phyloP scores from a whole-genome alignment of 331 rosid species.

The Malus hybrid region DNA sequence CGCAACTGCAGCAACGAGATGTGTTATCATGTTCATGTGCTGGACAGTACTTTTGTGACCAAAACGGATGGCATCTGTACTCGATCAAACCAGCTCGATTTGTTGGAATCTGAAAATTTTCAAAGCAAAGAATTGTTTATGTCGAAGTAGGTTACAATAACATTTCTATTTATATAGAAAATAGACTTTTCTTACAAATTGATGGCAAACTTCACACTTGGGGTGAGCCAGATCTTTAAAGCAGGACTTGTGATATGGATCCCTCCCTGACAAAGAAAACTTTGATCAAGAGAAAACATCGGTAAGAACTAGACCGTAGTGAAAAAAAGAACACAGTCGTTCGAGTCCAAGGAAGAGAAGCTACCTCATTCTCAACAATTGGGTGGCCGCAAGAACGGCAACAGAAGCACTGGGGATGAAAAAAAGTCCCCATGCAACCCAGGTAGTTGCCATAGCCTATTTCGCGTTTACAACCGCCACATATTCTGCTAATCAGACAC shows the following conservation, averaged over 20 bases:
- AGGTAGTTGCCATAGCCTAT: slow-evolving; percentile 63
- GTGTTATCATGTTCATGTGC: slow-evolving; percentile 90
- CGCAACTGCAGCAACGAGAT: slow-evolving; percentile 96
- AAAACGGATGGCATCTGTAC: slow-evolving; percentile 94
- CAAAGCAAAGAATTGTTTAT: not conserved
- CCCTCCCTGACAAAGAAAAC: slow-evolving; percentile 91
- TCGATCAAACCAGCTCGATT: slow-evolving; percentile 89
- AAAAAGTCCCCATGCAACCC: slow-evolving; percentile 69
- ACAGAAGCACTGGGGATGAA: slow-evolving; percentile 80
- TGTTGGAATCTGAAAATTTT: slow-evolving; percentile 84
- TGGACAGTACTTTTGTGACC: slow-evolving; percentile 96
- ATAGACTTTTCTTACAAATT: slow-evolving; percentile 57
- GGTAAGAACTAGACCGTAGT: slow-evolving; percentile 26
- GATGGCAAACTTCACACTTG: slow-evolving; percentile 93
- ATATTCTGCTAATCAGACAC: slow-evolving; percentile 32
- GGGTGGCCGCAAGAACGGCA: slow-evolving; percentile 71
- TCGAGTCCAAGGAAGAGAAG: not conserved
- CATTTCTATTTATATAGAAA: not conserved
- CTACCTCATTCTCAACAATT: slow-evolving; percentile 87
- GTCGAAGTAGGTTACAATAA: not conserved
- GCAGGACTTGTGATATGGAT: slow-evolving; percentile 90
- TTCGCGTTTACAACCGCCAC: slow-evolving; percentile 71
- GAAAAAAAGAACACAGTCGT: not conserved
- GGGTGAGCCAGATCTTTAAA: slow-evolving; percentile 84
- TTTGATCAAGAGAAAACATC: slow-evolving; percentile 48